Conservation (phyloP, 2,329 filamentous ascomycete genomes). For the Acrodontium crateriforme region DNA sequence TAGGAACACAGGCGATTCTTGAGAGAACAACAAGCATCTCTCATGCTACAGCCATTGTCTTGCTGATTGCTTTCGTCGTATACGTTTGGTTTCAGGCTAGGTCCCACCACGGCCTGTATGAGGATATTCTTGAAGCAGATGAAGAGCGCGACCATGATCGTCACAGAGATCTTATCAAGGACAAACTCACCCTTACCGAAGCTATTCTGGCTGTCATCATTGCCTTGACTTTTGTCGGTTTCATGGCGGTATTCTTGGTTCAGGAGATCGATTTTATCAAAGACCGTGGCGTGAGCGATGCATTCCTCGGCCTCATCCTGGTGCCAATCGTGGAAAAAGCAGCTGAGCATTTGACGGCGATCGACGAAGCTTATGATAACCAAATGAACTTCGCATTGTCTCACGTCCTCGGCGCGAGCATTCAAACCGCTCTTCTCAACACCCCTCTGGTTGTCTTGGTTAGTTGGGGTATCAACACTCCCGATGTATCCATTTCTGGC, state of each 20-base stretch:
- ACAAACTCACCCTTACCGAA: constrained; percentile 63
- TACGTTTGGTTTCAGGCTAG: constrained; percentile 59
- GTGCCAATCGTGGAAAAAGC: constrained; percentile 74
- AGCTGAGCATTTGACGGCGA: constrained; percentile 68
- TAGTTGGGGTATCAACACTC: constrained; percentile 59
- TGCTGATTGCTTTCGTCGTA: constrained; percentile 51
- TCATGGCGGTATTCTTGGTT: constrained; percentile 67
- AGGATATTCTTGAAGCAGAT: constrained; percentile 58
- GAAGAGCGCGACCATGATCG: constrained; percentile 53
- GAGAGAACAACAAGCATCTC: constrained; percentile 50
- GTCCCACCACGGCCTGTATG: constrained; percentile 66
- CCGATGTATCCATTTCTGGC: too few relatives aligned
- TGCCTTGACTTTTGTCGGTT: constrained; percentile 53
- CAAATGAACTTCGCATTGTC: constrained; percentile 67
- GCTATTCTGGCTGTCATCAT: constrained; percentile 51
- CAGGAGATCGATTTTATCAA: constrained; percentile 51
- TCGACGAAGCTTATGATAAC: constrained; percentile 74
- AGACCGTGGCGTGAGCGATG: constrained; percentile 37
- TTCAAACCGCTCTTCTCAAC: constrained; percentile 83
- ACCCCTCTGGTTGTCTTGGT: constrained; percentile 71
- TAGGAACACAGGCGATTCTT: constrained; percentile 29
- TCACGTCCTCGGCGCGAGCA: constrained; percentile 72
- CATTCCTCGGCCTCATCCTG: constrained; percentile 58
- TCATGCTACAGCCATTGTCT: constrained; percentile 54
- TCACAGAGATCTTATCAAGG: constrained; percentile 44